Conservation (phyloP, 352 stramenopile genomes). For the Globisporangium nunn region DNA sequence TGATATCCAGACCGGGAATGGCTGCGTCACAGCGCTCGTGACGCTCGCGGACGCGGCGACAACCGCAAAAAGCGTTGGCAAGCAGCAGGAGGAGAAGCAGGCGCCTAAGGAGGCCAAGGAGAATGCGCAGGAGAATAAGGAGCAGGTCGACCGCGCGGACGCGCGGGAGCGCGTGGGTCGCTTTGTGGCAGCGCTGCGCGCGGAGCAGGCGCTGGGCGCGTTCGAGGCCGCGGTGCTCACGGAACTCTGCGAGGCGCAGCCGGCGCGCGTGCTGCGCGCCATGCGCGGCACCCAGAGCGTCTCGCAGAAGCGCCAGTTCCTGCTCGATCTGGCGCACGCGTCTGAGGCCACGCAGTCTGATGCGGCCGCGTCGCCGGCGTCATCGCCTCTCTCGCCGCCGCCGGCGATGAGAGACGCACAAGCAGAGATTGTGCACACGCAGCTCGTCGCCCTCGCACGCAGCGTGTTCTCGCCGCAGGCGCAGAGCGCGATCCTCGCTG, state of each 20-base stretch:
- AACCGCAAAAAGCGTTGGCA: neutral
- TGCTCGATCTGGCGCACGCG: constrained; percentile 22
- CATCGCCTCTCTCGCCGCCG: neutral
- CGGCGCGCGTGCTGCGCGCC: constrained; percentile 22
- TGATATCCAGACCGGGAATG: neutral
- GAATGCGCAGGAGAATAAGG: no score
- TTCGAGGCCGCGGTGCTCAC: constrained; percentile 40
- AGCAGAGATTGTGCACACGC: constrained; percentile 43
- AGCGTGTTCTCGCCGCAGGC: constrained; percentile 48
- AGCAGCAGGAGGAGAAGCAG: neutral
- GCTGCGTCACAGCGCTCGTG: constrained; percentile 19
- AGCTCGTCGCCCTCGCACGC: constrained; percentile 42
- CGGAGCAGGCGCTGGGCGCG: constrained; percentile 29
- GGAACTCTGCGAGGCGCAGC: constrained; percentile 38
- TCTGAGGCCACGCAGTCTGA: neutral
- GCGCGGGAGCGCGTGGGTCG: constrained; percentile 17
- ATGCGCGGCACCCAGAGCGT: constrained; percentile 23
- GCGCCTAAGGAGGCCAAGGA: neutral
- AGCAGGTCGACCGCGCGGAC: neutral
- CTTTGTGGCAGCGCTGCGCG: constrained; percentile 29
- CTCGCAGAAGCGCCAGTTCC: constrained; percentile 41
- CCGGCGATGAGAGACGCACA: constrained; percentile 14
- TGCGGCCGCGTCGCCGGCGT: neutral
- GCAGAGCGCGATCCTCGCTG: constrained; percentile 36
- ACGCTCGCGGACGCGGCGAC: neutral